These are phyloP conservation scores for Candida sojae DNA, from an alignment of 1,139 yeast species.

Conservation along the genomic window DNA sequence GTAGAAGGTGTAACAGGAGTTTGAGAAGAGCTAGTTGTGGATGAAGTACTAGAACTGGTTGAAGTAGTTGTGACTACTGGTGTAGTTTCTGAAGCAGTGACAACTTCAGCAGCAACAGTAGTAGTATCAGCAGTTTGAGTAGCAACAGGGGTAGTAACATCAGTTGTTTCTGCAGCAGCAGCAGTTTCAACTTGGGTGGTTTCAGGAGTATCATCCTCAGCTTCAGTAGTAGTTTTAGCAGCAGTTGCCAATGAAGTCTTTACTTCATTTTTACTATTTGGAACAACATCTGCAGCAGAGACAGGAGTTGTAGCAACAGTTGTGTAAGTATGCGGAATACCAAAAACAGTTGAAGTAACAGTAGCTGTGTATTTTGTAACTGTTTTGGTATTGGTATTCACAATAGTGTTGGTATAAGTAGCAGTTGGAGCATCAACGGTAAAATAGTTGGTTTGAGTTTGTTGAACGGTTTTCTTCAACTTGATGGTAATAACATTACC, in stretches of 20 bases:
- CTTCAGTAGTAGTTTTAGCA: not conserved
- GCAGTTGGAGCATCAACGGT: conserved; percentile 33
- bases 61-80: not conserved
- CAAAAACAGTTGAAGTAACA: conserved; percentile 44
- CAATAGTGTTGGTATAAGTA: conserved; percentile 30
- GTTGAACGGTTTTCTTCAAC: conserved; percentile 39
- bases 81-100: conserved; percentile 8
- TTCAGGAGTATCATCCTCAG: not conserved
- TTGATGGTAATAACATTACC: conserved; percentile 34
- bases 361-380: conserved; percentile 49
- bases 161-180: conserved; percentile 6
- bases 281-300: conserved; percentile 14
- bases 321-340: conserved; percentile 38
- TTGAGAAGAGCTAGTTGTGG: not conserved
- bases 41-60: not conserved
- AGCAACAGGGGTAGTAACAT: not conserved
- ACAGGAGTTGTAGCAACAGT: conserved; percentile 40
- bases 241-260: conserved; percentile 4
- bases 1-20: too few relatives aligned
- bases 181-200: conserved; percentile 1
- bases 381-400: conserved; percentile 38
- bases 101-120: conserved; percentile 4
- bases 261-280: conserved; percentile 13
- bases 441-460: conserved; percentile 32
- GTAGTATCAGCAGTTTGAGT: not conserved